Evolutionary conservation across 768 basidiomycete genomes (phyloP).

Genomic region (Hericium alpestre): DNA sequence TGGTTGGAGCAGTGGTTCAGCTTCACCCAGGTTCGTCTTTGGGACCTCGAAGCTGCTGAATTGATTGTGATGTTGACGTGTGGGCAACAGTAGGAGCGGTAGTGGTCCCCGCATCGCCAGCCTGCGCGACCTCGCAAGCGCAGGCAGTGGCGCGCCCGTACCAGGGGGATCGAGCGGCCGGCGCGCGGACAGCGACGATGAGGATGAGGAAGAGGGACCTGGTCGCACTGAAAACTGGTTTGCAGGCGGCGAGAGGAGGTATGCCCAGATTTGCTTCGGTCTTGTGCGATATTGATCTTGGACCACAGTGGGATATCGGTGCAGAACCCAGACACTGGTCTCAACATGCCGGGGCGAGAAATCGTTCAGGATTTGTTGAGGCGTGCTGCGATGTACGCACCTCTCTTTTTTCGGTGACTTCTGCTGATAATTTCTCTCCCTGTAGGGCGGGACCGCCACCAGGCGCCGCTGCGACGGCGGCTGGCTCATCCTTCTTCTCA

Average conservation of each 20-base stretch:
- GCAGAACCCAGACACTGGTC: constrained; percentile 63
- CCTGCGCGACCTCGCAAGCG: constrained; percentile 16
- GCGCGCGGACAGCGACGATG: constrained; percentile 21
- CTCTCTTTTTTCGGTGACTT: not conserved
- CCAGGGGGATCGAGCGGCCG: constrained; percentile 1
- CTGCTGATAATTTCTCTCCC: not conserved
- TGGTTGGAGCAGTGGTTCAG: constrained; percentile 8
- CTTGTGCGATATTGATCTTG: not conserved
- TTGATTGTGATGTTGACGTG: not conserved
- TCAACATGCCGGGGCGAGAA: constrained; percentile 39
- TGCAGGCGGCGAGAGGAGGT: constrained; percentile 94
- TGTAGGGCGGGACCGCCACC: constrained; percentile 1
- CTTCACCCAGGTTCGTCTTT: constrained; percentile 8
- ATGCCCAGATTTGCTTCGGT: not conserved
- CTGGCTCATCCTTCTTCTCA: constrained; percentile 33
- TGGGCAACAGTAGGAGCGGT: constrained; percentile 1
- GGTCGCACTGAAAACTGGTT: constrained; percentile 57
- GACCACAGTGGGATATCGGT: constrained; percentile 70
- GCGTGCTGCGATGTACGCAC: constrained; percentile 68
- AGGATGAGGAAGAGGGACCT: constrained; percentile 43
- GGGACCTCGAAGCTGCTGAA: not conserved
- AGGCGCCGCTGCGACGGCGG: constrained; percentile 4
- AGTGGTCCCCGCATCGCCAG: constrained; percentile 18
- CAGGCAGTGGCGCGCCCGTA: constrained; percentile 5
- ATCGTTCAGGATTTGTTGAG: constrained; percentile 65